phyloP scores from a whole-genome alignment of 2,329 filamentous ascomycete species.

The Xenosphaeropsis pyriputrescens region DNA sequence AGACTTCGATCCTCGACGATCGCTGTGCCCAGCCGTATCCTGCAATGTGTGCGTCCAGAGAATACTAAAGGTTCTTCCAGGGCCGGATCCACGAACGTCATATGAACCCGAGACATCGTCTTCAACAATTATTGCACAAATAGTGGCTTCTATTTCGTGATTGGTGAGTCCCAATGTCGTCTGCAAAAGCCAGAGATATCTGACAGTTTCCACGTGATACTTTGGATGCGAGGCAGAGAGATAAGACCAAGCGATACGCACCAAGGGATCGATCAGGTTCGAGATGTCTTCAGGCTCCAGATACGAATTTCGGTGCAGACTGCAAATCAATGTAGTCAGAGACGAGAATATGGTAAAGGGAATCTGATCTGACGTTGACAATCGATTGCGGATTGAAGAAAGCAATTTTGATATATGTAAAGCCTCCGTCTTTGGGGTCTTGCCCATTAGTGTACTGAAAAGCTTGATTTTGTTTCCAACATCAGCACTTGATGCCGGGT shows the following conservation, averaged over 20 bases:
- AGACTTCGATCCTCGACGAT: slow-evolving; percentile 31
- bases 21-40: slow-evolving; percentile 28
- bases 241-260: slow-evolving; percentile 63
- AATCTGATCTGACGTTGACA: slow-evolving; percentile 23
- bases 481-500: slow-evolving; percentile 26
- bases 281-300: slow-evolving; percentile 38
- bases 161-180: slow-evolving; percentile 49
- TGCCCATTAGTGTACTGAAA: slow-evolving; percentile 40
- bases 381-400: slow-evolving; percentile 31
- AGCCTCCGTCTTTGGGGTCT: slow-evolving; percentile 27
- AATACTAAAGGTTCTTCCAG: slow-evolving; percentile 55
- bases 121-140: slow-evolving; percentile 54
- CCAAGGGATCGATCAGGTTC: slow-evolving; percentile 50
- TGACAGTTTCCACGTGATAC: slow-evolving; percentile 86
- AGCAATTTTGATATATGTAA: slow-evolving; percentile 34
- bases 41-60: slow-evolving; percentile 72
- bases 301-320: slow-evolving; percentile 37
- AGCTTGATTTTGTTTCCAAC: slow-evolving; percentile 43
- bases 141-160: slow-evolving; percentile 67
- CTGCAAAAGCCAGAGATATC: slow-evolving; percentile 77
- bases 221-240: slow-evolving; percentile 75
- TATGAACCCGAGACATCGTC: slow-evolving; percentile 31
- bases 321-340: slow-evolving; percentile 39
- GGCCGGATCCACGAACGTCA: slow-evolving; percentile 35
- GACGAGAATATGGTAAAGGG: slow-evolving; percentile 42